Evolutionary conservation across 768 basidiomycete species (phyloP), one percentile per base, ranked within the genome.

Genomic region (Exidia glandulosa): DNA sequence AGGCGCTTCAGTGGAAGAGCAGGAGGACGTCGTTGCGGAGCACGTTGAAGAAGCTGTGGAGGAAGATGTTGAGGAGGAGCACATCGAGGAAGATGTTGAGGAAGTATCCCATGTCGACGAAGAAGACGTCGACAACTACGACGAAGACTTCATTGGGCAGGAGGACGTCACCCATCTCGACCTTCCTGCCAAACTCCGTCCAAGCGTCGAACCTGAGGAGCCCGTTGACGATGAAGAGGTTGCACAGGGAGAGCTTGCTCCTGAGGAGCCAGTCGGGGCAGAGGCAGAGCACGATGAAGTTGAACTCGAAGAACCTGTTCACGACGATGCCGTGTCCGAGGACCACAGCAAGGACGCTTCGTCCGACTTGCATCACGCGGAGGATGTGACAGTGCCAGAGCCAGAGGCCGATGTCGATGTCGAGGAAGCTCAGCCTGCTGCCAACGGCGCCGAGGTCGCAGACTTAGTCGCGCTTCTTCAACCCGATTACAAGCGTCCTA

Each of bases 71-170:
- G 50, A 52, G 29, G 57, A 59, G 9, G 48, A 56, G 47, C 31
- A 54, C 25, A 2, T 3, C 27, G 32, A 55, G 48, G 52, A 34
- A 2, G 50, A 31, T 19, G 14, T n/a, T 7, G 56, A 62, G 12
- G 31, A 62, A 32, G 66, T 64, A 36, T 67, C 66, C n/a, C 63
- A 57, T 19, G 61, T 33, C 50, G 62, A 30, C 47, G 66, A 66
- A 66, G 65, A 48, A 29, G 60, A 54, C 31, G 67, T 66, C 63
- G 73, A 71, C 33, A 67, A 65, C 16, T 70, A 68, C 23, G 70
- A 61, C 25, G 56, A 60, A 54, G 68, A 64, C 56, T 57, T 56
- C 23, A 54, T 59, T 45, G 67, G 66, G 31, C 48, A 62, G 32
- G 63, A 64, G 57, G 57, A 56, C 47, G 54, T 60, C 31, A 36